A percentile compares a stretch with the other conserved stretches of the same genome.
These are phyloP conservation scores for Fomitopsis pulvina DNA, from an alignment of 768 basidiomycete genomes.

Conservation along the genomic window DNA sequence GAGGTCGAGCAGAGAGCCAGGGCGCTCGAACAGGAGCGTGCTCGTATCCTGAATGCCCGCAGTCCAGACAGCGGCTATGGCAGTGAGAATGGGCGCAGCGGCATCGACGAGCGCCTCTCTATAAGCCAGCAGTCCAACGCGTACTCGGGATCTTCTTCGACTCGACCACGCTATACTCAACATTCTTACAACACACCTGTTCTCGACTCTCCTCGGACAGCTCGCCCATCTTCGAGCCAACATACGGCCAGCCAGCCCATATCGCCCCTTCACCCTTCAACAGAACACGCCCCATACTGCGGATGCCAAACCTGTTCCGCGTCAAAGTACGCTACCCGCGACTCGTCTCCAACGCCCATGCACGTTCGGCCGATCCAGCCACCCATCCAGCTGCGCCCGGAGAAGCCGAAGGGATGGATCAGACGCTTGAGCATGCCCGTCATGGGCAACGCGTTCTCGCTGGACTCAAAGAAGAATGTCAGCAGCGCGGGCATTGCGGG, in stretches of 20 bases:
- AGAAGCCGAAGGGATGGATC: slow-evolving; percentile 70
- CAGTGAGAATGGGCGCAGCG: slow-evolving; percentile 25
- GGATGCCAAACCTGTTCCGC: slow-evolving; percentile 62
- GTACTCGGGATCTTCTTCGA: not conserved
- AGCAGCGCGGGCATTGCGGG: slow-evolving; percentile 16
- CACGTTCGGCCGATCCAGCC: slow-evolving; percentile 37
- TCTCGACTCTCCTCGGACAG: slow-evolving; percentile 30
- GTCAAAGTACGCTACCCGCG: slow-evolving; percentile 41
- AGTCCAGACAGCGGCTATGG: slow-evolving; percentile 19
- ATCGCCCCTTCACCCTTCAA: slow-evolving; percentile 18
- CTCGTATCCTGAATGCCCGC: slow-evolving; percentile 32
- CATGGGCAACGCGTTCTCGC: slow-evolving; percentile 46
- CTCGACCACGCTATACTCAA: slow-evolving; percentile 16
- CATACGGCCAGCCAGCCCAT: slow-evolving; percentile 18
- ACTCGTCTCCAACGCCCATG: slow-evolving; percentile 21
- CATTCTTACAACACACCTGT: slow-evolving; percentile 39
- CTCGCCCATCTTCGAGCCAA: slow-evolving; percentile 10
- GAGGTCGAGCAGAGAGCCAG: slow-evolving; percentile 42
- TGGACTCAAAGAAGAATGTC: slow-evolving; percentile 41
- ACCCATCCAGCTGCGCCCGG: slow-evolving; percentile 40
- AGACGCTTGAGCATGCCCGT: slow-evolving; percentile 71
- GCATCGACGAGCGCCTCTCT: slow-evolving; percentile 17
- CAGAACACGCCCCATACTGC: slow-evolving; percentile 54
- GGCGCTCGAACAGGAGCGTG: slow-evolving; percentile 53
- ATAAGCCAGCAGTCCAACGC: slow-evolving; percentile 9